Percentiles rank a stretch among this genome's conserved stretches.
Evolutionary conservation across 164 flowering plant species (phyloP).

Genomic region (Santalum album): DNA sequence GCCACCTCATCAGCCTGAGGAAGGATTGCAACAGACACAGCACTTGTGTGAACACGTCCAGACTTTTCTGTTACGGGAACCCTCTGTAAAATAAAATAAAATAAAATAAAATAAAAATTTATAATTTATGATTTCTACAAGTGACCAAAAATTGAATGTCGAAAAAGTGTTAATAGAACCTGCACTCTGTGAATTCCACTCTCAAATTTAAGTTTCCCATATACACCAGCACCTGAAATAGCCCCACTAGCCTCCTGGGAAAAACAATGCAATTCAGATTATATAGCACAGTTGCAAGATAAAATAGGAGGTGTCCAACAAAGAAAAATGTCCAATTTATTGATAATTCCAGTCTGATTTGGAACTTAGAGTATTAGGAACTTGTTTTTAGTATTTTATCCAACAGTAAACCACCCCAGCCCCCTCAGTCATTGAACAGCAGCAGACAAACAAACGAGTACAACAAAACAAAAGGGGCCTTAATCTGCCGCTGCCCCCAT

Average conservation of each 20-base stretch:
- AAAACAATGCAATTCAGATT: neutral
- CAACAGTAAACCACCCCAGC: no score
- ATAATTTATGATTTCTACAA: neutral
- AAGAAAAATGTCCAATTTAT: no score
- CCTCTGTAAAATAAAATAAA: constrained; percentile 40
- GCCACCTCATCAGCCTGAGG: constrained; percentile 96
- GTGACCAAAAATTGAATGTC: neutral
- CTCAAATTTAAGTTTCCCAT: constrained; percentile 92
- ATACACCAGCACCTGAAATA: constrained; percentile 70
- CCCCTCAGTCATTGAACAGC: no score
- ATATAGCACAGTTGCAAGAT: no score
- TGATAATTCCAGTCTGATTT: no score
- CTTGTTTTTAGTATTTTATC: no score
- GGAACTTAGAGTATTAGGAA: no score
- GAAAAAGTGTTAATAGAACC: constrained; percentile 24
- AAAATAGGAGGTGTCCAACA: no score
- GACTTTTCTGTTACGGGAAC: constrained; percentile 94
- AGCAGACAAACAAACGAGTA: no score
- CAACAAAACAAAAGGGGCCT: no score
- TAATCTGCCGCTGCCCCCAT: no score
- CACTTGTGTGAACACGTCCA: constrained; percentile 97
- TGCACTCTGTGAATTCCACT: constrained; percentile 98
- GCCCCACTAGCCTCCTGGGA: constrained; percentile 92
- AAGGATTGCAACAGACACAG: constrained; percentile 94
- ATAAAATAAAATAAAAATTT: neutral